Conservation (phyloP, 75 land plant genomes). For the Pinus albicaulis region DNA sequence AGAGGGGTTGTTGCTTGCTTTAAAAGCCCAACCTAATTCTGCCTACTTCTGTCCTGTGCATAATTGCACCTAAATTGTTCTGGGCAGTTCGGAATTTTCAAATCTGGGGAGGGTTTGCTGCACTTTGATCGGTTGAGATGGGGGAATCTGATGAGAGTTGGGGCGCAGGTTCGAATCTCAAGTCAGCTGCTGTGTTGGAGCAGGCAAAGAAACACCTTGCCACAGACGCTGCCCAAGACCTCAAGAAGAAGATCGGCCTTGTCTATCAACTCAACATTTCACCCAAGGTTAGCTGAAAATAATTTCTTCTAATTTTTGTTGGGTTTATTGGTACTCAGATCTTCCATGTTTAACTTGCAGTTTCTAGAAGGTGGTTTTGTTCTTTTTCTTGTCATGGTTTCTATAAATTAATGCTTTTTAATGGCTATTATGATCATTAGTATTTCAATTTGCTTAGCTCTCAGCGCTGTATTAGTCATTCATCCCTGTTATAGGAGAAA, state of each 20-base stretch:
- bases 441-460: no score
- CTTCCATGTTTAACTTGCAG: background rate
- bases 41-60: no score
- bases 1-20: no score
- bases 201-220: conserved; percentile 72
- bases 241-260: conserved; percentile 69
- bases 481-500: no score
- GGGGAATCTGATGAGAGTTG: conserved; percentile 2
- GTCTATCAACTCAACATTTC: conserved; percentile 92
- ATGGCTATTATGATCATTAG: no score
- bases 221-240: conserved; percentile 70
- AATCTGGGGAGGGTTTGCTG: no score
- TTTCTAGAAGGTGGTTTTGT: background rate
- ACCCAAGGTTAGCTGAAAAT: conserved; percentile 57
- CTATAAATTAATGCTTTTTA: no score
- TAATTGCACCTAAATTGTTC: no score
- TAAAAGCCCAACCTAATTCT: no score
- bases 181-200: conserved; percentile 76
- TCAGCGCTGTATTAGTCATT: no score
- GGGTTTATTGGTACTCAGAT: background rate
- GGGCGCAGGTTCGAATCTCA: conserved; percentile 29
- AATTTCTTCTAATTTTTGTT: conserved; percentile 8
- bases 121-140: background rate
- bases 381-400: no score
- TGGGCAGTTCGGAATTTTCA: no score